Base-by-base conservation (phyloP, 352 stramenopile genomes). In the Aphanomyces astaci region DNA sequence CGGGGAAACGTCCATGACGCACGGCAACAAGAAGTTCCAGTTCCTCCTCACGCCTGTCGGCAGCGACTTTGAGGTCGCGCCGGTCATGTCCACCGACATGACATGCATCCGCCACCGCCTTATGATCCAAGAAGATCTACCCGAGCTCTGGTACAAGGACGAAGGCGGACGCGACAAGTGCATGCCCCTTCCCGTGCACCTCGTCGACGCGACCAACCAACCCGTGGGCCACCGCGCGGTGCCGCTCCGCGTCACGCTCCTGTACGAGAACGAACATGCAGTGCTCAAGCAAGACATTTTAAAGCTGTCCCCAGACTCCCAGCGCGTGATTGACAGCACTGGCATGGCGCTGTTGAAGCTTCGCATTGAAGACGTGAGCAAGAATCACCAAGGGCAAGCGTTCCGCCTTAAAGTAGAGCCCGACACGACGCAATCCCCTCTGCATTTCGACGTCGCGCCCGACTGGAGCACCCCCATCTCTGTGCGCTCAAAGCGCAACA, bases 301-400 rank as follows among this genome's bases (percentile, higher is more conserved):
- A 19, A 94, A 97, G 73, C 88, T 95, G 72, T 93, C 78, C 1
- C 86, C 78, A 24, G 88, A 90, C 72, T 97, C 76, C 56, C 82
- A 89, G 71, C 89, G 81, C 49, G 91, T 82, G 56, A 96, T 96
- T 40, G 86, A 95, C 68, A 81, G 81, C 43, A 83, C 80, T 0
- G 92, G 90, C 1, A 91, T 90, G 25, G 82, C 87, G 5, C 74
- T 87, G 49, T 73, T 98, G 4, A 90, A 94, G 55, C 79, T 98
- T 40, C 84, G 95, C 19, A 97, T 98, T 25, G 90, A 98, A 70
- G 95, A 98, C 72, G 92, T 98, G 32, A 97, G 87, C 2, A 98
- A 98, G 78, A 98, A 98, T 80, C 94, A 98, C 71, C 95, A 98
- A 73, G 91, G 90, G 39, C 92, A 98, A 75, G 85, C 86, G 7